A percentile compares a stretch with the other conserved stretches of the same genome.
phyloP scores from a whole-genome alignment of 73 alveolate genomes.

The Tetrahymena elliotti region DNA sequence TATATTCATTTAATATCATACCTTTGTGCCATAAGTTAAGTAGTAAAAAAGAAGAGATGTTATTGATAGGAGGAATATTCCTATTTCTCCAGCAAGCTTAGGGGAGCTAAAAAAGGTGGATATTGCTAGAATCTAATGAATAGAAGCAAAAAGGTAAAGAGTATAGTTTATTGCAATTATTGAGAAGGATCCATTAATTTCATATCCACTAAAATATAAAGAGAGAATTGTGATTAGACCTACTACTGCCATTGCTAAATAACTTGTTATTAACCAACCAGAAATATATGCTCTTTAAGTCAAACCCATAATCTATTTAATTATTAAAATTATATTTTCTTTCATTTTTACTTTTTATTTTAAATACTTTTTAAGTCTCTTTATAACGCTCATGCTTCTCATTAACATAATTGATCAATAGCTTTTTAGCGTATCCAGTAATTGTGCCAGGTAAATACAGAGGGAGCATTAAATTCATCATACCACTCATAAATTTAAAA shows the following conservation, averaged over 20 bases:
- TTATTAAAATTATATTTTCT: background rate
- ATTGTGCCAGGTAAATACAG: background rate
- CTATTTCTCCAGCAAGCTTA: background rate
- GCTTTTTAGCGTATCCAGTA: background rate
- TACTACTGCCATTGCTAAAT: background rate
- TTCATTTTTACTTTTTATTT: background rate
- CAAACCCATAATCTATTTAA: background rate
- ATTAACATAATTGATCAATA: background rate
- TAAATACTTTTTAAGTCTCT: background rate
- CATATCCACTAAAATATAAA: background rate
- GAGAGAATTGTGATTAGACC: background rate
- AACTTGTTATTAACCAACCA: background rate
- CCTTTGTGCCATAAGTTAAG: background rate
- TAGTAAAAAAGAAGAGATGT: background rate
- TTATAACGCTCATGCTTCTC: background rate
- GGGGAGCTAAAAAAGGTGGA: background rate
- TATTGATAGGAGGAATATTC: background rate
- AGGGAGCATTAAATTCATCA: background rate
- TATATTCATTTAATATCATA: background rate
- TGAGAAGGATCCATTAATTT: background rate
- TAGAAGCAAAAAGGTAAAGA: background rate
- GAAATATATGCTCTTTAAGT: background rate
- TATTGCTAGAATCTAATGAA: background rate
- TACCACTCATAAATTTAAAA: background rate
- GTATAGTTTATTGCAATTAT: background rate